Percentiles rank a stretch among this genome's conserved stretches.
phyloP scores from a whole-genome alignment of 768 basidiomycete species.

The Panaeolus papilionaceus region DNA sequence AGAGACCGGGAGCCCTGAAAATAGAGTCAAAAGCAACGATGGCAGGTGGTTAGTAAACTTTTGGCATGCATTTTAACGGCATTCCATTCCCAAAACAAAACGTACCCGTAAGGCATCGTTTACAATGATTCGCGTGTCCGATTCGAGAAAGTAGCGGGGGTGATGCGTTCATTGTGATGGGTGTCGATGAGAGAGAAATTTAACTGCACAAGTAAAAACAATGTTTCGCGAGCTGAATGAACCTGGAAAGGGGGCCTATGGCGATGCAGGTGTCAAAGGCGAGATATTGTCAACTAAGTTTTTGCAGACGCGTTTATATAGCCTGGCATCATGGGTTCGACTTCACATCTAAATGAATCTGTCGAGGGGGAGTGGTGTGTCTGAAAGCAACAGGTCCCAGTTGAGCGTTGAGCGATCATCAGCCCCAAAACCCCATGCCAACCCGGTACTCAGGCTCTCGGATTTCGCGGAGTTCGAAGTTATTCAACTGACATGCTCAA shows the following conservation, averaged over 20 bases:
- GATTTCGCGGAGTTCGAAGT: constrained; percentile 20
- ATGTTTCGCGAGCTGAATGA: neutral
- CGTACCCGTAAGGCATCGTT: constrained; percentile 65
- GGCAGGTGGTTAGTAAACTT: constrained; percentile 3
- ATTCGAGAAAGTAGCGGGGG: constrained; percentile 46
- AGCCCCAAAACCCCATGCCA: constrained; percentile 4
- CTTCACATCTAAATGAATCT: neutral
- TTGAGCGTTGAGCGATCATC: constrained; percentile 3
- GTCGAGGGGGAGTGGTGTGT: constrained; percentile 3
- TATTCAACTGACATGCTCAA: constrained; percentile 27
- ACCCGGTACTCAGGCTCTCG: constrained; percentile 14
- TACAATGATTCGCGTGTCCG: constrained; percentile 70
- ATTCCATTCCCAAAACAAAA: constrained; percentile 6
- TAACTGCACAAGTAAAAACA: constrained; percentile 4
- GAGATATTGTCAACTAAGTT: neutral
- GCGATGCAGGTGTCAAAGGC: constrained; percentile 1
- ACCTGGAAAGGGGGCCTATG: constrained; percentile 4
- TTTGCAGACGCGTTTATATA: constrained; percentile 10
- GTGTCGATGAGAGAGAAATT: constrained; percentile 6
- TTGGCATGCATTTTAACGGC: constrained; percentile 4
- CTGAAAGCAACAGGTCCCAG: neutral
- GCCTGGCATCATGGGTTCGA: neutral
- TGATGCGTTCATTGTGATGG: constrained; percentile 25
- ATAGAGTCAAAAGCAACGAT: constrained; percentile 7
- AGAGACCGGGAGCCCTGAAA: constrained; percentile 64